Base-by-base conservation (phyloP, 2,329 filamentous ascomycete species). In the Neobulgaria alba region DNA sequence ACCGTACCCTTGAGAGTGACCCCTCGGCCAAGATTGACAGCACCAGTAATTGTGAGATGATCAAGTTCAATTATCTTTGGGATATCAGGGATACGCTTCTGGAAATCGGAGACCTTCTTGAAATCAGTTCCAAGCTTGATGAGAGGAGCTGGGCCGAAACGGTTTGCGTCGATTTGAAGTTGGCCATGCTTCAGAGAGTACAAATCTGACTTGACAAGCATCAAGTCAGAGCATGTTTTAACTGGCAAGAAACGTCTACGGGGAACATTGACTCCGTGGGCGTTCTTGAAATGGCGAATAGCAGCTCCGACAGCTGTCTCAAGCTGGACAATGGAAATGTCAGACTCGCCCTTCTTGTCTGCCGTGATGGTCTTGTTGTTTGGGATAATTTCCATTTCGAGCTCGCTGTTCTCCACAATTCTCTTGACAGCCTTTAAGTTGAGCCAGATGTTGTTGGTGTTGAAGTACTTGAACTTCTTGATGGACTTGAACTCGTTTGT, bases 381-480 rank as follows among this genome's bases (percentile, higher is more conserved):
- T 65, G 92, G 89, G 58, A 98, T 98, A 64, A 98, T 98, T 72
- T 98, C 92, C 85, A 98, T 94, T 69, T 89, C 85, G 40, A 98
- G 82, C 73, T 96, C 90, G 65, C 95, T 87, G 67, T 93, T 88
- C 78, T 96, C 92, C 5, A 98, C 92, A 40, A 98, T 88, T 47
- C 92, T 89, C 83, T 96, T 96, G 70, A 98, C 85, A 55, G 92
- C 92, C 63, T 86, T 82, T 58, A 95, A 77, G 72, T 95, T 95
- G 76, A 98, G 85, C 92, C 92, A 98, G 70, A 98, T 95, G 79
- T 98, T 98, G 85, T 98, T 98, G 68, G 92, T 98, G 80, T 98
- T 98, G 83, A 98, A 98, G 81, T 98, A 98, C 78, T 94, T 95
- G 84, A 98, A 98, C 78, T 98, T 98, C 83, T 98, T 98, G 77